Conservation (phyloP, 768 basidiomycete genomes). For the Auriscalpium orientale region DNA sequence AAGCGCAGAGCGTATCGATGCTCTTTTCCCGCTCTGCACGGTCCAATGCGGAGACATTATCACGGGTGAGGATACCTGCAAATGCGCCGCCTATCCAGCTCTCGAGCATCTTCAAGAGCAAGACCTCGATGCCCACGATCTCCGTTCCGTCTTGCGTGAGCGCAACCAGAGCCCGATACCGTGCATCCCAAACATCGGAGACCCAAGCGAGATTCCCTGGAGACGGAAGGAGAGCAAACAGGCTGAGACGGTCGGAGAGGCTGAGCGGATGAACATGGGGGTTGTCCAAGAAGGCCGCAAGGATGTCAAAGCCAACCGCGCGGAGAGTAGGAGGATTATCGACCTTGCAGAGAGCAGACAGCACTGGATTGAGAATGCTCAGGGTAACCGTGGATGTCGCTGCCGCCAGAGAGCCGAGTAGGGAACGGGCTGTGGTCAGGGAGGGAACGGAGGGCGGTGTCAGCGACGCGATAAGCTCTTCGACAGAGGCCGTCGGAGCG, state of each 20-base stretch:
- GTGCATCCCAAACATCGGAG: constrained; percentile 62
- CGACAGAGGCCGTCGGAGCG: constrained; percentile 19
- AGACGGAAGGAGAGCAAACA: constrained; percentile 55
- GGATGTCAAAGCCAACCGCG: constrained; percentile 63
- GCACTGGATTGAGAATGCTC: constrained; percentile 48
- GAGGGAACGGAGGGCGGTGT: constrained; percentile 58
- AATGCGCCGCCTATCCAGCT: constrained; percentile 65
- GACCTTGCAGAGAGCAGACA: constrained; percentile 48
- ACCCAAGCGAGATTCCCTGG: constrained; percentile 40
- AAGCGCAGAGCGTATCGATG: constrained; percentile 50
- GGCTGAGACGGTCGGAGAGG: constrained; percentile 54
- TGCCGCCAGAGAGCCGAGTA: constrained; percentile 51
- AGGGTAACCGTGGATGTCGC: constrained; percentile 35
- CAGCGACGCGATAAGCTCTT: constrained; percentile 38
- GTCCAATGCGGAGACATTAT: constrained; percentile 27
- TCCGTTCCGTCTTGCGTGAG: constrained; percentile 56
- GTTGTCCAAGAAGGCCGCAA: constrained; percentile 64
- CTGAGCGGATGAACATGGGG: constrained; percentile 36
- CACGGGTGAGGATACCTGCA: constrained; percentile 32
- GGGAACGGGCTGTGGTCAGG: constrained; percentile 49
- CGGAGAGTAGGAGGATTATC: constrained; percentile 52
- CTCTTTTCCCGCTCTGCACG: constrained; percentile 56
- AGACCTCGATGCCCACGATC: constrained; percentile 55
- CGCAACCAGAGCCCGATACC: constrained; percentile 59
- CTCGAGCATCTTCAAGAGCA: constrained; percentile 47